Base-by-base conservation (phyloP, 192 early-diverging fungal species). In the Obelidium mucronatum region DNA sequence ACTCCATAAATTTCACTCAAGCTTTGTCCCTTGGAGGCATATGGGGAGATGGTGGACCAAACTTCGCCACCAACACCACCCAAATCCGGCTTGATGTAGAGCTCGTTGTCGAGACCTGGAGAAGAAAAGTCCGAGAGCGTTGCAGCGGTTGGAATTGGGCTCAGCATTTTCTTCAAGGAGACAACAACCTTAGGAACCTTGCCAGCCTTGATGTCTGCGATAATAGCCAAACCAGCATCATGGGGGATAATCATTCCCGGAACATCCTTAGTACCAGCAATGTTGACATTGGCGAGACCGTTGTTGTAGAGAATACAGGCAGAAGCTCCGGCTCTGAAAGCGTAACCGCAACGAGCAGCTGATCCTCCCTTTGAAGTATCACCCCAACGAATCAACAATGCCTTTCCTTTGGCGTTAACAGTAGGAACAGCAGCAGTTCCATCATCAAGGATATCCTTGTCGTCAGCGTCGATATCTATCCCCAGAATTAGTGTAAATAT, bases 81-180 rank as follows among this genome's bases (percentile, higher is more conserved):
- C 37, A 85, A 22, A 34, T 85, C 77, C 33, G 84, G 84, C 81
- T 93, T 92, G 28, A 90, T 68, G 24, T 87, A 78, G 54, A 96
- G 79, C 60, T 93, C 88, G 36, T 83, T 83, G 51, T 86, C 90
- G 0, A 92, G 89, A 26, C 96, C 96, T 74, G 87, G 87, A 30
- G 91, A 92, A 11, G 92, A 92, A 70, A 93, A 95, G 42, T 62
- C 58, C 22, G 94, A 94, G 4, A 94, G 77, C 36, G 82, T 90
- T 40, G 89, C 89, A 36, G 87, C 91, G 6, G 85, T 74, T 1
- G 83, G 78, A 62, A 88, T 83, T 17, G 48, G 65, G 33, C 80
- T 70, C 31, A 85, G 77, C 42, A 81, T 79, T 1, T 83, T 77
- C 3, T 82, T 78, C 73, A 83, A 77, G 28, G 86, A 86, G 33